These are phyloP conservation scores for Plasmodium reichenowi DNA, from an alignment of 169 alveolate species.

Conservation along the genomic window DNA sequence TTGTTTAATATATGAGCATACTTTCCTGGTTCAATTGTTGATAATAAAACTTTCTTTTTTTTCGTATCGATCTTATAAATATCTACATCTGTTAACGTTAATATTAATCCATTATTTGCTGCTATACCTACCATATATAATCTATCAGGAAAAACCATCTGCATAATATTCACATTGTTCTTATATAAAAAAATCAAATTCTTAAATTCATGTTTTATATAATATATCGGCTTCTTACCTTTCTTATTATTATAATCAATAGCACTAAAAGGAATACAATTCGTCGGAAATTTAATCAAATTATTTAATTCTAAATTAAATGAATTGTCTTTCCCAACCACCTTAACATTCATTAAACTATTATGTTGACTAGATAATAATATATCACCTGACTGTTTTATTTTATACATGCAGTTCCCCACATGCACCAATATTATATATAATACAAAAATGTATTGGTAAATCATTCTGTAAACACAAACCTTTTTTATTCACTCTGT, in stretches of 20 bases:
- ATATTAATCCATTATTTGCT: constrained; percentile 29
- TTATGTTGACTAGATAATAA: constrained; percentile 28
- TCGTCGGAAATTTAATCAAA: constrained; percentile 34
- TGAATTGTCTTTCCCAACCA: background rate
- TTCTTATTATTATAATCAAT: constrained; percentile 18
- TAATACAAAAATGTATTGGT: too few species aligned
- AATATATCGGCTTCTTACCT: constrained; percentile 35
- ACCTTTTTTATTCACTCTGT: too few species aligned
- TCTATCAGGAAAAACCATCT: constrained; percentile 23
- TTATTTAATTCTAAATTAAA: constrained; percentile 22
- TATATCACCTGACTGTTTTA: constrained; percentile 43
- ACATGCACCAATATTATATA: background rate
- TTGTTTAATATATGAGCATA: constrained; percentile 18
- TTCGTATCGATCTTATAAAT: constrained; percentile 20
- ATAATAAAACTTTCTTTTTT: constrained; percentile 8
- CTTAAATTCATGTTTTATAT: constrained; percentile 54
- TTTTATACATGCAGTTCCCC: constrained; percentile 3
- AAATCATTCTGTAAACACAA: too few species aligned
- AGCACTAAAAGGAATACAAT: constrained; percentile 55
- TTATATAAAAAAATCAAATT: constrained; percentile 30
- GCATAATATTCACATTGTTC: constrained; percentile 48
- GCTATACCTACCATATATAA: constrained; percentile 52
- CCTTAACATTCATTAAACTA: constrained; percentile 2
- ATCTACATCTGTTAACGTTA: constrained; percentile 50
- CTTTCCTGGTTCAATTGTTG: background rate